Evolutionary conservation across 2,329 filamentous ascomycete species (phyloP), one percentile per base, ranked within the genome.

Genomic region (Hymenoscyphus linearis): DNA sequence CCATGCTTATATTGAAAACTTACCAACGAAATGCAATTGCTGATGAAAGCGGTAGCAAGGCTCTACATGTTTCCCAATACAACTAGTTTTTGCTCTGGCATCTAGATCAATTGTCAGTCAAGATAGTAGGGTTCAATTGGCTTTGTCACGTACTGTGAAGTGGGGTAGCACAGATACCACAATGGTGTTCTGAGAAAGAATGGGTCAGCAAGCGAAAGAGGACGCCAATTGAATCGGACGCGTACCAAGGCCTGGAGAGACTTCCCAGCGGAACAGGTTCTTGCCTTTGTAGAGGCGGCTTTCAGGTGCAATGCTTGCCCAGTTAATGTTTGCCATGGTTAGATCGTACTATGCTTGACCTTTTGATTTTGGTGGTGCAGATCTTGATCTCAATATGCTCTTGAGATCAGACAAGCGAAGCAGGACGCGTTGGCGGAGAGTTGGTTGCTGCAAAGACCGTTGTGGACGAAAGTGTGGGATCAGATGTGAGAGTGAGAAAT

Each of bases 21-120:
- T 67, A 72, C 71, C 70, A 40, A 72, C 63, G 55, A 73, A 73
- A 55, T 73, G 71, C 14, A 73, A 55, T 55, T 72, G 69, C 58
- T 72, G 71, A 53, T 73, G 71, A 56, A 70, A 73, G 14, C 71
- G 61, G 36, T 70, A 70, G 61, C 71, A 73, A 40, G 71, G 71
- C 57, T 73, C 71, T 18, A 72, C 70, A 61, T 73, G 71, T 52
- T 69, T 69, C 10, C 71, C 70, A 53, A 73, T 64, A 37, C 71
- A 73, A 14, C 67, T 65, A 4, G 66, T 66, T 31, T 71, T 72
- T 2, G 70, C 69, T 40, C 70, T 60, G 40, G 66, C 57, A 65
- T 71, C 71, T 73, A 52, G 34, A 22, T 44, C 34, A 52, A 14
- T 18, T 22, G 58, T 64, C 16, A 66, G 54, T 16, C 52, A 26